Evolutionary conservation across 176 grass and related monocot species (phyloP).

Genomic region (Stipa capillata): DNA sequence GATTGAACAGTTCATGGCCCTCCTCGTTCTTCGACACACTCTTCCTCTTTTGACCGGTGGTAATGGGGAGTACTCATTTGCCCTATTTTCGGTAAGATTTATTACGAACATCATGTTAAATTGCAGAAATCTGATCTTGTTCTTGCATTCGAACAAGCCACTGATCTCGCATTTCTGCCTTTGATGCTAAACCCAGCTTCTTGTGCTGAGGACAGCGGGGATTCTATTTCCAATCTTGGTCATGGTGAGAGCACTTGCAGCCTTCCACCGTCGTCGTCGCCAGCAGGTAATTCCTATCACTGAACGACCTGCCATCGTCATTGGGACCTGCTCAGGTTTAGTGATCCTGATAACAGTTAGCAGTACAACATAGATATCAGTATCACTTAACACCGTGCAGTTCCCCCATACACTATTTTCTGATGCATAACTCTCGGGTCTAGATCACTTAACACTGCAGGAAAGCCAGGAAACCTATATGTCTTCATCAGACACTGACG

Average conservation of each 20-base stretch:
- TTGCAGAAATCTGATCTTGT: too few relatives aligned
- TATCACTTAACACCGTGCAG: not conserved
- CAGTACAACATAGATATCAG: not conserved
- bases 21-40: constrained; percentile 73
- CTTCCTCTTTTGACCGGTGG: constrained; percentile 63
- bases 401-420: not conserved
- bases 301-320: not conserved
- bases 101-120: not conserved
- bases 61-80: constrained; percentile 62
- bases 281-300: constrained; percentile 47
- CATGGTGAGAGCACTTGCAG: constrained; percentile 50
- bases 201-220: constrained; percentile 59
- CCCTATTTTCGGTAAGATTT: constrained; percentile 67
- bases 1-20: constrained; percentile 66
- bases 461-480: constrained; percentile 9
- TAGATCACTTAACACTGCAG: constrained; percentile 56
- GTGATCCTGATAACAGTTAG: not conserved
- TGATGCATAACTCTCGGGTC: constrained; percentile 31
- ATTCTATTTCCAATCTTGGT: constrained; percentile 70
- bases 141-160: not conserved
- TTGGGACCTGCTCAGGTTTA: not conserved
- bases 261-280: constrained; percentile 51
- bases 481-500: constrained; percentile 18
- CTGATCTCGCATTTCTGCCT: not conserved
- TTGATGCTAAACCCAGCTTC: constrained; percentile 30